Evolutionary conservation across 495 filamentous ascomycete genomes (phyloP).

Genomic region (Aspergillus affinis): DNA sequence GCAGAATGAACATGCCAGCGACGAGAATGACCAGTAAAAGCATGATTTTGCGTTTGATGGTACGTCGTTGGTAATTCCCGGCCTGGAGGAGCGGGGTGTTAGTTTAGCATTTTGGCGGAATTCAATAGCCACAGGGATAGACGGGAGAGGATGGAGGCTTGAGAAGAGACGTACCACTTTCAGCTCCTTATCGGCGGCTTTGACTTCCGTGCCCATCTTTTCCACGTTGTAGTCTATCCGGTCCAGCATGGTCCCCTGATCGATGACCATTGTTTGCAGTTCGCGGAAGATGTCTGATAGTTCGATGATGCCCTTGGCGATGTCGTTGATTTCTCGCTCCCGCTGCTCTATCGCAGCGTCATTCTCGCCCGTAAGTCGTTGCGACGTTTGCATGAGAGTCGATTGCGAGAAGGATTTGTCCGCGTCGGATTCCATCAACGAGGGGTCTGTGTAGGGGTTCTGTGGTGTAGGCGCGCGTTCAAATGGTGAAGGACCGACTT

Average conservation of each 20-base stretch:
- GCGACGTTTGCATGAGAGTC: slow-evolving; percentile 72
- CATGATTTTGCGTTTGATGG: slow-evolving; percentile 87
- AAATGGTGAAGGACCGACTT: slow-evolving; percentile 60
- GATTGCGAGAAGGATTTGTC: slow-evolving; percentile 91
- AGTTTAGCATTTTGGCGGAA: not conserved
- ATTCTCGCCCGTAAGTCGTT: slow-evolving; percentile 69
- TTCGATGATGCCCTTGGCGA: slow-evolving; percentile 96
- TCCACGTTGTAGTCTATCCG: slow-evolving; percentile 98
- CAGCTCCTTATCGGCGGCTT: slow-evolving; percentile 88
- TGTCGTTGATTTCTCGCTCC: slow-evolving; percentile 96
- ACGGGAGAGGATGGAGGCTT: not conserved
- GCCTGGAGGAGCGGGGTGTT: slow-evolving; percentile 41
- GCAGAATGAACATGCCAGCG: slow-evolving; percentile 79
- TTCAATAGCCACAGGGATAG: not conserved
- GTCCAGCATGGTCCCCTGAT: slow-evolving; percentile 97
- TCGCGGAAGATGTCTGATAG: slow-evolving; percentile 95
- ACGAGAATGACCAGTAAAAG: slow-evolving; percentile 82
- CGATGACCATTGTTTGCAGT: slow-evolving; percentile 93
- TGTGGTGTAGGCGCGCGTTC: slow-evolving; percentile 65
- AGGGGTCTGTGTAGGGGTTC: slow-evolving; percentile 72
- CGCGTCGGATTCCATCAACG: slow-evolving; percentile 82
- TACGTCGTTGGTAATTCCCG: slow-evolving; percentile 82
- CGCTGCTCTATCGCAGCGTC: slow-evolving; percentile 86
- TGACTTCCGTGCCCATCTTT: slow-evolving; percentile 83
- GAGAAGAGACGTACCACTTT: slow-evolving; percentile 58